Conservation (phyloP, 306 rosid species). For the Calophaca sinica region DNA sequence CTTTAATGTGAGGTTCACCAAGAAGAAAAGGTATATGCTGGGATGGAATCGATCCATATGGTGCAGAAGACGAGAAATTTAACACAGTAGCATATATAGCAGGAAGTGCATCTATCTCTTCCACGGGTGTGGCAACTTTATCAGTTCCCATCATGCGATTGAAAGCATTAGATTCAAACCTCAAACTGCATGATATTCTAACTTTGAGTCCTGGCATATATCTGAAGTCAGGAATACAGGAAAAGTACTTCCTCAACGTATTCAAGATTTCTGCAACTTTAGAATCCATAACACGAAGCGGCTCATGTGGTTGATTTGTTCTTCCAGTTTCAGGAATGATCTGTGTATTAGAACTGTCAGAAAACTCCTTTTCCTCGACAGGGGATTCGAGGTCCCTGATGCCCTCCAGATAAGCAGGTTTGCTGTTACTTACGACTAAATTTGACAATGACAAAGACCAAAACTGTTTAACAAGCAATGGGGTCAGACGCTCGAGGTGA, state of each 20-base stretch:
- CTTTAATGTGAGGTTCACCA: slow-evolving; percentile 70
- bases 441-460: slow-evolving; percentile 90
- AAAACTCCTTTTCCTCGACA: slow-evolving; percentile 69
- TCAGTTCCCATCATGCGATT: slow-evolving; percentile 64
- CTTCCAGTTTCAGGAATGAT: slow-evolving; percentile 54
- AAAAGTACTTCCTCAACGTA: slow-evolving; percentile 75
- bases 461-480: slow-evolving; percentile 83
- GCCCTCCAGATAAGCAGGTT: slow-evolving; percentile 64
- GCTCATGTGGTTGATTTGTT: slow-evolving; percentile 63
- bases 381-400: slow-evolving; percentile 66
- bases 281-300: slow-evolving; percentile 88
- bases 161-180: slow-evolving; percentile 74
- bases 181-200: slow-evolving; percentile 72
- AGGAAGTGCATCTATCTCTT: slow-evolving; percentile 72
- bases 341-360: slow-evolving; percentile 49
- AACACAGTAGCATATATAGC: slow-evolving; percentile 92
- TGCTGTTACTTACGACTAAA: slow-evolving; percentile 57
- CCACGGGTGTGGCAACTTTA: slow-evolving; percentile 51
- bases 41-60: slow-evolving; percentile 81
- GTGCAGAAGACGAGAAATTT: slow-evolving; percentile 84
- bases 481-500: slow-evolving; percentile 74
- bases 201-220: slow-evolving; percentile 83
- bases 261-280: slow-evolving; percentile 79
- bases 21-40: slow-evolving; percentile 87
- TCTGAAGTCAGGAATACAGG: slow-evolving; percentile 93